phyloP scores from a whole-genome alignment of 768 basidiomycete species.

The Podaxis sp. region DNA sequence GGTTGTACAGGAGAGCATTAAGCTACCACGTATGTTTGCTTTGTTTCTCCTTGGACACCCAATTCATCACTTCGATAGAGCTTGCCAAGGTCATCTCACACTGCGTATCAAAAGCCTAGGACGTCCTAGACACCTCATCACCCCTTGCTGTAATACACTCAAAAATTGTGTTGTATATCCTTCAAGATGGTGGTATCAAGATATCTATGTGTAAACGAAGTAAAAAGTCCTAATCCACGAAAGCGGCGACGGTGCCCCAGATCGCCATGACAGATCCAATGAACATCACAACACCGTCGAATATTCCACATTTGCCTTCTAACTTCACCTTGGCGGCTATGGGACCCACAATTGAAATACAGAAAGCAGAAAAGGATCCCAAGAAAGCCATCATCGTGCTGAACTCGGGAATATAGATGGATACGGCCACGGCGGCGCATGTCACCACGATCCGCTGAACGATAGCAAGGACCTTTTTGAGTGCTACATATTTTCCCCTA shows the following conservation, averaged over 20 bases:
- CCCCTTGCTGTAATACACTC: neutral
- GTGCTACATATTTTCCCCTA: slow-evolving; percentile 25
- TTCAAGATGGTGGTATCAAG: neutral
- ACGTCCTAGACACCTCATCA: neutral
- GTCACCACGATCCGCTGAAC: slow-evolving; percentile 63
- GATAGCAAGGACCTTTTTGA: slow-evolving; percentile 42
- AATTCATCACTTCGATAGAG: slow-evolving; percentile 41
- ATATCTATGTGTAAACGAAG: slow-evolving; percentile 17
- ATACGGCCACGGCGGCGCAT: slow-evolving; percentile 59
- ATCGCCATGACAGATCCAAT: slow-evolving; percentile 63
- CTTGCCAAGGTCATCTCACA: slow-evolving; percentile 76
- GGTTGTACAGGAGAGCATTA: slow-evolving; percentile 80
- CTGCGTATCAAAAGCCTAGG: slow-evolving; percentile 52
- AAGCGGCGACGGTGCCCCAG: slow-evolving; percentile 75
- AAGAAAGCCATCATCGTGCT: slow-evolving; percentile 85
- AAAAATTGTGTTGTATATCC: neutral
- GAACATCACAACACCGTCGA: slow-evolving; percentile 57
- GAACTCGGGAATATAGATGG: slow-evolving; percentile 79
- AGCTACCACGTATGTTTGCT: slow-evolving; percentile 67
- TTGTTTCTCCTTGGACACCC: neutral
- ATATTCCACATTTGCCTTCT: slow-evolving; percentile 41
- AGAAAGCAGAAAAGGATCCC: slow-evolving; percentile 83
- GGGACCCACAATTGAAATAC: slow-evolving; percentile 77
- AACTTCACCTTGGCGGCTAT: slow-evolving; percentile 69
- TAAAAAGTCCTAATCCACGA: slow-evolving; percentile 31